Conservation (phyloP, 2,329 filamentous ascomycete species). For the Aureobasidium sp. region DNA sequence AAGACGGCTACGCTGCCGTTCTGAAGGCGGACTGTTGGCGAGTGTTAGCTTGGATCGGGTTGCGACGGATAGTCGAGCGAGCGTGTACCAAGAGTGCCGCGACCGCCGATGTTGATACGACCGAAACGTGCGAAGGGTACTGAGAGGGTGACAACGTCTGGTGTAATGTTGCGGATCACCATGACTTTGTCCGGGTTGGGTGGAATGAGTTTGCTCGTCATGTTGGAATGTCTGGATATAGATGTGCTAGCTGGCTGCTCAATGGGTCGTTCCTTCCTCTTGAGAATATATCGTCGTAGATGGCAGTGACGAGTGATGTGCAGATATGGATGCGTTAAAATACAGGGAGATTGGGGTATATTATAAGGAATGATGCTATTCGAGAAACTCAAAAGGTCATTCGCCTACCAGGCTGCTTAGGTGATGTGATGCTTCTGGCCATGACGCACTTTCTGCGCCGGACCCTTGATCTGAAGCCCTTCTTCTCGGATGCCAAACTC, state of each 20-base stretch:
- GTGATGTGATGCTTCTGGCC: too few species aligned
- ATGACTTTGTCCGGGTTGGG: constrained; percentile 74
- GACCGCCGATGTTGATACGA: constrained; percentile 71
- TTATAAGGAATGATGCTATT: too few species aligned
- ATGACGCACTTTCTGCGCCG: constrained; percentile 4
- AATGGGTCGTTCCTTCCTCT: background rate
- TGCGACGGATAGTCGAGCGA: background rate
- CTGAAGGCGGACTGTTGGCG: constrained; percentile 65
- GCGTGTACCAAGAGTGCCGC: constrained; percentile 69
- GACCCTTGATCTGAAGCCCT: constrained; percentile 4
- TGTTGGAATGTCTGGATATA: background rate
- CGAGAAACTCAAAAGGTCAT: too few species aligned
- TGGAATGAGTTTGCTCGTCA: constrained; percentile 34
- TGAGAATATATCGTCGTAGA: background rate
- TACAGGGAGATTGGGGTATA: too few species aligned
- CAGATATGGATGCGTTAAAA: background rate
- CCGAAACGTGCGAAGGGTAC: constrained; percentile 81
- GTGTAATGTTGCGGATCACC: constrained; percentile 80
- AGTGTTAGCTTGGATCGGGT: background rate
- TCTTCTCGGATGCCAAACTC: background rate
- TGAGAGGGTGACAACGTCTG: constrained; percentile 69
- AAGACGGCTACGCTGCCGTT: constrained; percentile 79
- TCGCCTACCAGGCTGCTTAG: background rate
- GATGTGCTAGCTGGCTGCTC: background rate
- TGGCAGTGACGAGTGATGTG: background rate